Conservation (phyloP, 108 stramenopile species). For the Epipyxis sp. region DNA sequence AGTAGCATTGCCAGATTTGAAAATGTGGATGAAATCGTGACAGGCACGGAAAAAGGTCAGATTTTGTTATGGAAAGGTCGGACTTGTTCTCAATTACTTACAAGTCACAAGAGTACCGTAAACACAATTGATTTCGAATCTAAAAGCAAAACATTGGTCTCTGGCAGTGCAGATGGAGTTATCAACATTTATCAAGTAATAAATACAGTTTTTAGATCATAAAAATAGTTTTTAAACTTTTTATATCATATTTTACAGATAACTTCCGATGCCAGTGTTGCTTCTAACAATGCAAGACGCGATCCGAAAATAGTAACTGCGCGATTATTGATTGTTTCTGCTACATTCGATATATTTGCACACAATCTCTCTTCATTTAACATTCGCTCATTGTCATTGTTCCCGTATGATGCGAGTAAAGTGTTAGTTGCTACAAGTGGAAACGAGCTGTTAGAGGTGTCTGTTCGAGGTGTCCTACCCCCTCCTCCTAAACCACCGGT, state of each 20-base stretch:
- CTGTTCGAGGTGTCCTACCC: not conserved
- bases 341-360: not conserved
- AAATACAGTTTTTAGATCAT: too few relatives aligned
- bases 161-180: not conserved
- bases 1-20: not conserved
- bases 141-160: not conserved
- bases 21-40: not conserved
- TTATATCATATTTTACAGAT: too few relatives aligned
- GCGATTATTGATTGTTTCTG: not conserved
- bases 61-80: constrained; percentile 16
- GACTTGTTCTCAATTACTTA: not conserved
- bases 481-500: not conserved
- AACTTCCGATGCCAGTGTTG: not conserved
- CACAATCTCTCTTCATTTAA: not conserved
- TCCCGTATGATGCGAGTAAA: not conserved
- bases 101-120: not conserved
- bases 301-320: not conserved
- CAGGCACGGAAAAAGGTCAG: not conserved
- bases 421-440: not conserved
- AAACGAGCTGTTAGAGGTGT: not conserved
- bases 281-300: too few relatives aligned
- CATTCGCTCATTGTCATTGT: not conserved
- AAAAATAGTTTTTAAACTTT: too few relatives aligned
- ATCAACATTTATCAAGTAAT: constrained; percentile 5
- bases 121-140: not conserved